phyloP scores from a whole-genome alignment of 345 rosid genomes.

The Pistacia vera region DNA sequence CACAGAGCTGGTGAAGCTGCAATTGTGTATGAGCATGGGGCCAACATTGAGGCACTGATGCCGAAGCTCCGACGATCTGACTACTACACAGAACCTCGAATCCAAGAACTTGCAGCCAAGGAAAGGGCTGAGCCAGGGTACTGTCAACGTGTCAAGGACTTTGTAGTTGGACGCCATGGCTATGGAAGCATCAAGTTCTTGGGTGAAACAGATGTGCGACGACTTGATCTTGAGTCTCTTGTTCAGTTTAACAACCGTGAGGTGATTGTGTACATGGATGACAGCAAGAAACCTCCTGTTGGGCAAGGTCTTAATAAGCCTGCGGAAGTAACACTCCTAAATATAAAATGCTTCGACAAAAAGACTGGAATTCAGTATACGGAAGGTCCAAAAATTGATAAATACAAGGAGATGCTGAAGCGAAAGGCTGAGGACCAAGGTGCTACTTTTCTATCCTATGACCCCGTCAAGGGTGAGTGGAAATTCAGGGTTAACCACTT shows the following conservation, averaged over 20 bases:
- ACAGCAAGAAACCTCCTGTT: conserved; percentile 81
- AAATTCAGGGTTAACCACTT: conserved; percentile 85
- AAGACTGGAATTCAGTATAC: conserved; percentile 67
- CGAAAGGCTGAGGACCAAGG: conserved; percentile 90
- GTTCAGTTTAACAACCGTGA: conserved; percentile 87
- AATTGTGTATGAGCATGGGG: conserved; percentile 76
- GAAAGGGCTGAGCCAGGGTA: conserved; percentile 82
- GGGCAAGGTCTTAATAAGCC: conserved; percentile 96
- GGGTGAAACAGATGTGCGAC: conserved; percentile 85
- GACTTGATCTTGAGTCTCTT: conserved; percentile 76
- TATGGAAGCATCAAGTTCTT: conserved; percentile 85
- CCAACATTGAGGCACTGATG: conserved; percentile 87
- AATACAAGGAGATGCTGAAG: conserved; percentile 82
- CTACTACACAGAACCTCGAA: conserved; percentile 89
- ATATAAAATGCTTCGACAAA: conserved; percentile 85
- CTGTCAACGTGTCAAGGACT: conserved; percentile 73
- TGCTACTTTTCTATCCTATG: conserved; percentile 82
- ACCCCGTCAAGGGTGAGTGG: conserved; percentile 85
- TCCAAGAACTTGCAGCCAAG: conserved; percentile 92
- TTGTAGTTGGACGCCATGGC: conserved; percentile 85
- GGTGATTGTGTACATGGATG: conserved; percentile 96
- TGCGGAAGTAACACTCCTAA: conserved; percentile 91
- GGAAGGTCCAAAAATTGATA: conserved; percentile 71
- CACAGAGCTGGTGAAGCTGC: conserved; percentile 85
- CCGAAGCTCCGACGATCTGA: conserved; percentile 84